phyloP scores from a whole-genome alignment of 805 yeast species.

The Torulaspora delbrueckii region DNA sequence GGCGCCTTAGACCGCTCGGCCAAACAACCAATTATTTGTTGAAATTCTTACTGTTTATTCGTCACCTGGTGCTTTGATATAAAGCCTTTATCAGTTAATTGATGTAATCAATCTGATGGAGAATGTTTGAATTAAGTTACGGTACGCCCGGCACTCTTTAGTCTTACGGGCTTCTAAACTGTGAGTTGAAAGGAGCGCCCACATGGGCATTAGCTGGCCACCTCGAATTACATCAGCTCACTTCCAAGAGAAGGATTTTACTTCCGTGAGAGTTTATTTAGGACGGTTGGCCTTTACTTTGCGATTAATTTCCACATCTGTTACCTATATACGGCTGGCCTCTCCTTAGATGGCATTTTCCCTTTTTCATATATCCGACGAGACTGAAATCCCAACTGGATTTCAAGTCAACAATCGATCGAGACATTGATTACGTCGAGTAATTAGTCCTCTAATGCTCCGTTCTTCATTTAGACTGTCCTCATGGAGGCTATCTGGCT shows the following conservation, averaged over 20 bases:
- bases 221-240: no score
- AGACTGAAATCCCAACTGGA: no score
- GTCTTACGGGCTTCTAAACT: no score
- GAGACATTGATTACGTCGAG: background rate
- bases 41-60: no score
- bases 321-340: background rate
- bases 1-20: conserved; percentile 28
- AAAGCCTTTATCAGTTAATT: background rate
- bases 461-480: background rate
- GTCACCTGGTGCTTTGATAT: no score
- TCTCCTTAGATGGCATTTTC: background rate
- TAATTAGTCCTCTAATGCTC: background rate
- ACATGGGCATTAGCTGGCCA: no score
- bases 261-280: no score
- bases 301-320: background rate
- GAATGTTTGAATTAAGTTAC: background rate
- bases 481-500: background rate
- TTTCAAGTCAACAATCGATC: background rate
- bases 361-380: background rate
- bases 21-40: conserved; percentile 15
- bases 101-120: background rate
- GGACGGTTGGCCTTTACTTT: no score
- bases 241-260: no score
- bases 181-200: no score
- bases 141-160: no score